Percentiles rank a stretch among this genome's conserved stretches.
These are phyloP conservation scores for Amanita thiersii DNA, from an alignment of 768 basidiomycete species.

Conservation along the genomic window DNA sequence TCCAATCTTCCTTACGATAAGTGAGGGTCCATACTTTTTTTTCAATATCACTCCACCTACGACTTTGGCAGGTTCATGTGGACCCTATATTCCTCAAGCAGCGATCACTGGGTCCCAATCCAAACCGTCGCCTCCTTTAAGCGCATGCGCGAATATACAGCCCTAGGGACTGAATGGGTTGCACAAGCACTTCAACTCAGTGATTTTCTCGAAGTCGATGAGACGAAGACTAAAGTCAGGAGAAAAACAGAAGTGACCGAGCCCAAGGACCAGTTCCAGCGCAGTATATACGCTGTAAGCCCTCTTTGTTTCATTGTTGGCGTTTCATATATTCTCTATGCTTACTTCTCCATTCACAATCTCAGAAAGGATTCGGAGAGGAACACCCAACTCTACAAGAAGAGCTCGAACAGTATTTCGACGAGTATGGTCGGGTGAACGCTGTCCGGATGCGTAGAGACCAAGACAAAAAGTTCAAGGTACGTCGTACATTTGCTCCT, in stretches of 20 bases:
- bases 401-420: conserved; percentile 74
- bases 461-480: conserved; percentile 84
- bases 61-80: conserved; percentile 75
- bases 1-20: conserved; percentile 92
- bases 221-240: conserved; percentile 63
- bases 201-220: conserved; percentile 65
- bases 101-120: conserved; percentile 88
- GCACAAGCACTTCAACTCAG: conserved; percentile 51
- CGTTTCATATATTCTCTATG: not conserved
- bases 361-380: conserved; percentile 82
- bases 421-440: conserved; percentile 65
- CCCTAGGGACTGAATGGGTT: conserved; percentile 61
- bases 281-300: conserved; percentile 84
- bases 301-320: conserved; percentile 13
- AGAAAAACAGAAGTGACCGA: conserved; percentile 68
- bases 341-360: not conserved
- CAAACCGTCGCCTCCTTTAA: conserved; percentile 88
- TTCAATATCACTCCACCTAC: not conserved
- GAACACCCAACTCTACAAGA: conserved; percentile 57
- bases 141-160: conserved; percentile 74
- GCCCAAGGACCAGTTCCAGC: conserved; percentile 70
- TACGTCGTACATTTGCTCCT: conserved; percentile 16
- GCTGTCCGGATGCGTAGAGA: conserved; percentile 88
- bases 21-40: conserved; percentile 25
- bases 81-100: conserved; percentile 73